A percentile compares a stretch with the other conserved stretches of the same genome.
phyloP scores from a whole-genome alignment of 179 eudicot species.

The Heliamphora pulchella region DNA sequence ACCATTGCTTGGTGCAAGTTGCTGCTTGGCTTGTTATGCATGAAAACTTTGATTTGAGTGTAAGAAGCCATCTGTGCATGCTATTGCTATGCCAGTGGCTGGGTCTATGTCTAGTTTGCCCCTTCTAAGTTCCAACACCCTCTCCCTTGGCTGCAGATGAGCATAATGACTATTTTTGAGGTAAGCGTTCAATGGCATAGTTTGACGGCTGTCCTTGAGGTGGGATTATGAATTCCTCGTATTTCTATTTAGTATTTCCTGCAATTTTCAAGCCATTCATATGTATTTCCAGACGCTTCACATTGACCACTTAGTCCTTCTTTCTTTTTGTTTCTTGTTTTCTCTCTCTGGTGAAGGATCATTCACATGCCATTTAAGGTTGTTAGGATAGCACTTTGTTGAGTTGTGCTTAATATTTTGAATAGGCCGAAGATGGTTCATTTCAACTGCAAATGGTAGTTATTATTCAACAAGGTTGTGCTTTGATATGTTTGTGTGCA shows the following conservation, averaged over 20 bases:
- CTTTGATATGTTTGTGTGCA: constrained; percentile 18
- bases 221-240: background rate
- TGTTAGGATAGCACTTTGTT: constrained; percentile 5
- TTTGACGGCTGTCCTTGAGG: background rate
- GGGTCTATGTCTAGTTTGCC: background rate
- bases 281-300: background rate
- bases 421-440: background rate
- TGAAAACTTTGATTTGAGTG: background rate
- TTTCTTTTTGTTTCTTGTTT: background rate
- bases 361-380: background rate
- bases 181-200: background rate
- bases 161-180: background rate
- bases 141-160: background rate
- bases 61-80: background rate
- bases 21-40: background rate
- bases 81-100: background rate
- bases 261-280: background rate
- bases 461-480: background rate
- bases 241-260: background rate
- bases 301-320: background rate
- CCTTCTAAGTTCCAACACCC: background rate
- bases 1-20: too few species aligned
- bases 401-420: background rate
- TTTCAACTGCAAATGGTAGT: background rate
- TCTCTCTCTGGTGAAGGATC: background rate